Evolutionary conservation across 768 basidiomycete genomes (phyloP), one percentile per base, ranked within the genome.

Genomic region (Amanita inopinata): DNA sequence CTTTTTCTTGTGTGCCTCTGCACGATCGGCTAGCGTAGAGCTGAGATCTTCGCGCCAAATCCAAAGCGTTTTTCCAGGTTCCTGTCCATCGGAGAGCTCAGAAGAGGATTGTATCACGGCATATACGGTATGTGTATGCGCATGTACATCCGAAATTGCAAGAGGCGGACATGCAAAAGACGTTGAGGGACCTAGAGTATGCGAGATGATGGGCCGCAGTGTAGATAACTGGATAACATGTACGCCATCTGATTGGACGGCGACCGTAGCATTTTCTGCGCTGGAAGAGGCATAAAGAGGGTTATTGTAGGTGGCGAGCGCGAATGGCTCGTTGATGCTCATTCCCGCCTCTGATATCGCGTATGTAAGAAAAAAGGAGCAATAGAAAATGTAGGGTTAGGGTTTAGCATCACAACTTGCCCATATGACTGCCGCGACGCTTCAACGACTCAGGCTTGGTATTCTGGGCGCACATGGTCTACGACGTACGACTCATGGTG

Each of bases 161-260:
- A 79, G 58, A 3, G 82, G 68, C 15, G 83, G 70, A 51, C 72
- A 76, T 6, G 75, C 59, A 56, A 84, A 87, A 1, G 60, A 57
- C 5, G 74, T 74, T 1, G 75, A 72, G n/a, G 81, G 76, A 2
- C 80, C 79, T 2, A 83, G 68, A 1, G 82, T 80, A 59, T 82
- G 75, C 0, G 84, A 85, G 8, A 73, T 66, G 1, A 79, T 66
- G 1, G 83, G 71, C 48, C 84, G 82, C 3, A 82, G 62, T 31
- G 73, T 73, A 22, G 76, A 69, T 17, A 80, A 64, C 83, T 85
- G 40, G 22, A 83, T 58, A 33, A 89, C 56, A 60, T 88, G 83
- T 28, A 88, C 63, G 22, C 86, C 86, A 43, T 89, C 83, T 48
- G 70, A 73, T 47, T 86, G 83, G 9, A 70, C 79, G 10, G 82